Evolutionary conservation across 345 rosid genomes (phyloP), one percentile per base, ranked within the genome.

Genomic region (Brassica carinata): DNA sequence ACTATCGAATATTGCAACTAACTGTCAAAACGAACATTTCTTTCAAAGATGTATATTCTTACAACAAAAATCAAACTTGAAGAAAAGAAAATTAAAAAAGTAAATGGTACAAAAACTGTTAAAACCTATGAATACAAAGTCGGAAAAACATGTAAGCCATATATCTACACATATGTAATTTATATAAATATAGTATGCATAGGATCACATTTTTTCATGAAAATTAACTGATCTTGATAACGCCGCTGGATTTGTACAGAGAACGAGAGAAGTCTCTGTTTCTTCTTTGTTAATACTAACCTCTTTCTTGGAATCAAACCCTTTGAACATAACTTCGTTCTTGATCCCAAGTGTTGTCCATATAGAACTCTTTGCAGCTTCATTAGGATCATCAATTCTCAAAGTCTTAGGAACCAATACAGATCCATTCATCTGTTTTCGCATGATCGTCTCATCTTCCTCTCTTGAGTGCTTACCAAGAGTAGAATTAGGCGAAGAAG

Each of bases 211-310:
- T 43, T 71, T 87, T 82, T 90, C 96, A 17, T 82, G 96, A 81
- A 94, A 94, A 84, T 84, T 85, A 59, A 86, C 27, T 9, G 97
- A 92, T 79, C 98, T 89, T 59, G 93, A 92, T 83, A 94, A 80
- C 65, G 98, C 97, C 15, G 97, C 97, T 7, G 98, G 98, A 72
- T 94, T 94, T 17, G 96, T 94, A 23, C 18, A 75, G 74, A 90
- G 72, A 8, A 78, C 85, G 1, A 86, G 86, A 51, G 89, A 83
- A 51, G 86, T 64, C 77, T 90, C 86, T 27, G 84, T 70, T 64
- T 71, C 76, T 43, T 76, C 69, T 36, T 66, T 65, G 57, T 31
- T 76, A 69, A 36, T 64, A 83, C 81, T 89, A 61, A 9, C 55
- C 29, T 73, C 89, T 71, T 83, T 83, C 85, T 89, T 90, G 0